phyloP scores from a whole-genome alignment of 2,329 filamentous ascomycete species.

The Cytospora mali region DNA sequence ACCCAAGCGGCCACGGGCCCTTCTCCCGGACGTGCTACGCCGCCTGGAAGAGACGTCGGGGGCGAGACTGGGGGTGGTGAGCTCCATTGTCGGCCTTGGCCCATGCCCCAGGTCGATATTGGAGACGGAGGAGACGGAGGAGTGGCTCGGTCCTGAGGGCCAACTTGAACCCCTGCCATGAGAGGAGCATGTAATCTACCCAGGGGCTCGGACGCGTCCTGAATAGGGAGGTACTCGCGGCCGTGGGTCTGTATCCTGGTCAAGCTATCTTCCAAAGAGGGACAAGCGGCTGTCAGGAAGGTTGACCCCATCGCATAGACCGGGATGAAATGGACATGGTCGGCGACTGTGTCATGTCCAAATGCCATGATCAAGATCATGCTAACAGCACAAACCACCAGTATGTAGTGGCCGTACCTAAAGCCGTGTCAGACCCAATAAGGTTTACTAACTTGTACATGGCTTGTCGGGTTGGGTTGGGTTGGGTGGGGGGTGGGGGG shows the following conservation, averaged over 20 bases:
- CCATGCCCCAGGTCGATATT: background rate
- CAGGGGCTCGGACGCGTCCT: background rate
- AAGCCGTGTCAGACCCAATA: background rate
- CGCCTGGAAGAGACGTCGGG: background rate
- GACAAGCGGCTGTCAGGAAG: conserved; percentile 20
- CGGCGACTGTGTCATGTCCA: background rate
- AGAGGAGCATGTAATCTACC: background rate
- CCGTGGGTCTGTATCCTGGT: background rate
- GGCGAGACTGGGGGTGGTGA: background rate
- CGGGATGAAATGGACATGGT: conserved; percentile 12
- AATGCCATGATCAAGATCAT: conserved; percentile 4
- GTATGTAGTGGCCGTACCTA: conserved; percentile 20
- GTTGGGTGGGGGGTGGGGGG: background rate
- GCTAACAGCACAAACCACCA: background rate
- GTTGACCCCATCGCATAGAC: conserved; percentile 13
- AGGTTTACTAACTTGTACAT: background rate
- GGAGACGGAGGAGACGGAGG: too few species aligned
- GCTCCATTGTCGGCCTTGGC: background rate
- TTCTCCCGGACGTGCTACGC: background rate
- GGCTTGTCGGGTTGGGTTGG: too few species aligned
- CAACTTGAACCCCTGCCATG: background rate
- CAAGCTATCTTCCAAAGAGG: conserved; percentile 2
- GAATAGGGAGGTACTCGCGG: background rate
- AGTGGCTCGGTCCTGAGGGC: background rate
- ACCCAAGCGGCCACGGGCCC: too few species aligned